phyloP scores from a whole-genome alignment of 257 asterid species.

The Solanum medicagineum region DNA sequence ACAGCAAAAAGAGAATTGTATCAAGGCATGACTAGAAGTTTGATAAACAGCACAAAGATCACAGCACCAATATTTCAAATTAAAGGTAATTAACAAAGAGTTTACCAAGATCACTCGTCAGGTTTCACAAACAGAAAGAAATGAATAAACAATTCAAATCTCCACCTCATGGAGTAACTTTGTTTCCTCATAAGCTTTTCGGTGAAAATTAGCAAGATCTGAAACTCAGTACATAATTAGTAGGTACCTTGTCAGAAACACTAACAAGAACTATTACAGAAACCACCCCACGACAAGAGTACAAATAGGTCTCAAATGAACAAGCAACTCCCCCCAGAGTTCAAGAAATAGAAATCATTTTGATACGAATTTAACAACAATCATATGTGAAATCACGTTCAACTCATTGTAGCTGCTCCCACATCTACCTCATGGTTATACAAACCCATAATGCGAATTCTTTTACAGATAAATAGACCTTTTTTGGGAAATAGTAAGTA shows the following conservation, averaged over 20 bases:
- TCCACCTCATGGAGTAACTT: not conserved
- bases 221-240: not conserved
- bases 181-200: not conserved
- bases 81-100: not conserved
- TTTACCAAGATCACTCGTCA: not conserved
- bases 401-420: not conserved
- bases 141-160: not conserved
- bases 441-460: not conserved
- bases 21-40: not conserved
- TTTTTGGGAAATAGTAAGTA: not conserved
- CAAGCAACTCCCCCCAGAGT: not conserved
- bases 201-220: not conserved
- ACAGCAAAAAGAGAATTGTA: not conserved
- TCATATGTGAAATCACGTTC: not conserved
- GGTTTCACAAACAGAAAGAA: not conserved
- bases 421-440: not conserved
- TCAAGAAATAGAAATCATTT: not conserved
- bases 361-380: not conserved
- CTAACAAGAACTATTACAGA: not conserved
- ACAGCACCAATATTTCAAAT: not conserved
- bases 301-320: not conserved
- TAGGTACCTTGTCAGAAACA: not conserved
- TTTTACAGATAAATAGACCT: not conserved
- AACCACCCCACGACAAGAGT: not conserved
- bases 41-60: not conserved